Conservation (phyloP, 1,284 basidiomycete genomes). For the Cystobasidiaceae sp. region DNA sequence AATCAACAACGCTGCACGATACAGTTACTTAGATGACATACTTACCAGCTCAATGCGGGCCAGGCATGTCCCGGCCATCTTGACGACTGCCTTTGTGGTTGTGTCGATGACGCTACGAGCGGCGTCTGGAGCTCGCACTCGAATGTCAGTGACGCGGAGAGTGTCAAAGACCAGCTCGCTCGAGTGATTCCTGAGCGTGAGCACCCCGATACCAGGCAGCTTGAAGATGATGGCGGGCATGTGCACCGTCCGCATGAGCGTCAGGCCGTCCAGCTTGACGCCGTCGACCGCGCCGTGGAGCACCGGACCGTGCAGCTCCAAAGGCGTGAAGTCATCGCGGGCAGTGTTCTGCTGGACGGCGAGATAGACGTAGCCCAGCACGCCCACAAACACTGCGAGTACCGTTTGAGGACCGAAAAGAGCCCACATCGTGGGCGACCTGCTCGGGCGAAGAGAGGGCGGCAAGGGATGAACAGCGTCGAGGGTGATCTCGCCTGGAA, state of each 20-base stretch:
- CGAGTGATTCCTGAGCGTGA: slow-evolving; percentile 25
- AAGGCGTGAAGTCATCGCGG: slow-evolving; percentile 11
- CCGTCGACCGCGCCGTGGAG: slow-evolving; percentile 19
- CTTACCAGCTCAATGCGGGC: slow-evolving; percentile 16
- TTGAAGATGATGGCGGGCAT: slow-evolving; percentile 20
- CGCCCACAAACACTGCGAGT: too few relatives aligned
- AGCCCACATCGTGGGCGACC: background rate
- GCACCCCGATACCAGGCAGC: slow-evolving; percentile 12
- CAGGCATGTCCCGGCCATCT: background rate
- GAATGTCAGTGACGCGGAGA: slow-evolving; percentile 18
- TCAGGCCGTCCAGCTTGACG: slow-evolving; percentile 28
- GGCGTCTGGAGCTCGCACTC: slow-evolving; percentile 9
- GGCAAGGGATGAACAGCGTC: background rate
- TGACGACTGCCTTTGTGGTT: background rate
- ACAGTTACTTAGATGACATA: too few relatives aligned
- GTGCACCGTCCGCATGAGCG: slow-evolving; percentile 20
- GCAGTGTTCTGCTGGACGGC: slow-evolving; percentile 11
- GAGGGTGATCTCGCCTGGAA: background rate
- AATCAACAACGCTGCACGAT: background rate
- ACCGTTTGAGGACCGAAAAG: background rate
- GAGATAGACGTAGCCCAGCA: slow-evolving; percentile 29
- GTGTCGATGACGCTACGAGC: background rate
- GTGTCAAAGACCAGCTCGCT: slow-evolving; percentile 29
- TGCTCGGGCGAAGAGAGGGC: background rate
- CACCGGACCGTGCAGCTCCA: slow-evolving; percentile 14